A percentile compares a stretch with the other conserved stretches of the same genome.
These are phyloP conservation scores for Cordia subcordata DNA, from an alignment of 257 asterid genomes.

Conservation along the genomic window DNA sequence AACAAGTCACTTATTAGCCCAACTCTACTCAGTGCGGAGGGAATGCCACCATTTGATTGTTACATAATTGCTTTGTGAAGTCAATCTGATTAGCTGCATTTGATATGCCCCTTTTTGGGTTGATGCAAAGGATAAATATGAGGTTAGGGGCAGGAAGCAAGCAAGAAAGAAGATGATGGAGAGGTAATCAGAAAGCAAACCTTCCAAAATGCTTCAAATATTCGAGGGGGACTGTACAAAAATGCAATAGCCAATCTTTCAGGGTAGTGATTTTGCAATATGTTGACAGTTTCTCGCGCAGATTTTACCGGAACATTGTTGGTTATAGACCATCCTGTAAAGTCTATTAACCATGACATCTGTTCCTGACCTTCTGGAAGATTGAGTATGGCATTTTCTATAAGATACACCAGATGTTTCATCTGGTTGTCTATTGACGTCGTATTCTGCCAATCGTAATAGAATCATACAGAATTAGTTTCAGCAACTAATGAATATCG, in stretches of 20 bases:
- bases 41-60: too few species aligned
- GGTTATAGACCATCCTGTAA: slow-evolving; percentile 83
- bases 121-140: too few species aligned
- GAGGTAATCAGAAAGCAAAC: slow-evolving; percentile 30
- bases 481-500: background rate
- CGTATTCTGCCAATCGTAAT: slow-evolving; percentile 59
- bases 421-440: slow-evolving; percentile 74
- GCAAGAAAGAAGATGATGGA: background rate
- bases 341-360: slow-evolving; percentile 94
- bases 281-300: slow-evolving; percentile 67
- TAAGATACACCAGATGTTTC: slow-evolving; percentile 77
- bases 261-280: slow-evolving; percentile 85
- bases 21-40: too few species aligned
- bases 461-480: background rate
- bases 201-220: slow-evolving; percentile 96
- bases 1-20: too few species aligned
- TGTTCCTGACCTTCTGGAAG: slow-evolving; percentile 94
- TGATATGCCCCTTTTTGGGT: too few species aligned
- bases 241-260: slow-evolving; percentile 84
- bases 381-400: slow-evolving; percentile 86
- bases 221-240: slow-evolving; percentile 84
- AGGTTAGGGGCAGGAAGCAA: background rate
- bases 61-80: too few species aligned
- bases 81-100: too few species aligned
- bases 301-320: slow-evolving; percentile 75